Percentiles rank a stretch among this genome's conserved stretches.
These are phyloP conservation scores for Coffea eugenioides DNA, from an alignment of 257 asterid genomes.

Conservation along the genomic window DNA sequence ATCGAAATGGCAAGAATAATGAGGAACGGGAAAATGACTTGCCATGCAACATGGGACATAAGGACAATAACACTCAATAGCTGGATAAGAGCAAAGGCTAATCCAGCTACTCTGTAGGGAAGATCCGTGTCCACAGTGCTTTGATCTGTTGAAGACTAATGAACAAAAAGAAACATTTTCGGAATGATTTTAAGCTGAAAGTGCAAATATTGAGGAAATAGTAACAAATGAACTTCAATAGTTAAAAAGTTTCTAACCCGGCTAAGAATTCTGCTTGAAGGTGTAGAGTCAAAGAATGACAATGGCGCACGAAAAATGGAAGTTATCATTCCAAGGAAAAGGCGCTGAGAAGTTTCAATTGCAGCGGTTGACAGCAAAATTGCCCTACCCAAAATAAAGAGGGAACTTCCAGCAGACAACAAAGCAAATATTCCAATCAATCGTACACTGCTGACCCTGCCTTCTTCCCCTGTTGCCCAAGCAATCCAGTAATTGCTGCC, in stretches of 20 bases:
- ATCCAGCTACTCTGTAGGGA: constrained; percentile 78
- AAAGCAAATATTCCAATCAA: constrained; percentile 59
- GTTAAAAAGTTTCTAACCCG: constrained; percentile 43
- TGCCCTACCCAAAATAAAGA: constrained; percentile 76
- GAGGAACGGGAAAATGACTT: constrained; percentile 60
- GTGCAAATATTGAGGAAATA: background rate
- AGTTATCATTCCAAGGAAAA: constrained; percentile 55
- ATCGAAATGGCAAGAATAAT: constrained; percentile 54
- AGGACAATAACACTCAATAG: constrained; percentile 68
- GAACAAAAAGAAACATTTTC: constrained; percentile 11
- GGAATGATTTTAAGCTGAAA: constrained; percentile 1
- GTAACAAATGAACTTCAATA: background rate
- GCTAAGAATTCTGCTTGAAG: constrained; percentile 81
- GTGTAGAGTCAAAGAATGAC: constrained; percentile 76
- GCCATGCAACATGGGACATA: constrained; percentile 80
- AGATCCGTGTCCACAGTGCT: constrained; percentile 78
- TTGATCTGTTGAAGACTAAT: constrained; percentile 85
- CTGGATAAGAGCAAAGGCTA: constrained; percentile 80
- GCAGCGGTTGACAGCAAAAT: constrained; percentile 70
- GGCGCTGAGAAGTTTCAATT: constrained; percentile 64
- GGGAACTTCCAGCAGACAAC: constrained; percentile 75
- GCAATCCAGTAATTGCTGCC: constrained; percentile 90
- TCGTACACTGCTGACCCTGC: constrained; percentile 34
- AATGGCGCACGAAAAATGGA: constrained; percentile 72
- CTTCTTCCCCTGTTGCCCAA: constrained; percentile 68